A percentile compares a stretch with the other conserved stretches of the same genome.
Evolutionary conservation across 345 rosid genomes (phyloP).

Genomic region (Moringa oleifera): DNA sequence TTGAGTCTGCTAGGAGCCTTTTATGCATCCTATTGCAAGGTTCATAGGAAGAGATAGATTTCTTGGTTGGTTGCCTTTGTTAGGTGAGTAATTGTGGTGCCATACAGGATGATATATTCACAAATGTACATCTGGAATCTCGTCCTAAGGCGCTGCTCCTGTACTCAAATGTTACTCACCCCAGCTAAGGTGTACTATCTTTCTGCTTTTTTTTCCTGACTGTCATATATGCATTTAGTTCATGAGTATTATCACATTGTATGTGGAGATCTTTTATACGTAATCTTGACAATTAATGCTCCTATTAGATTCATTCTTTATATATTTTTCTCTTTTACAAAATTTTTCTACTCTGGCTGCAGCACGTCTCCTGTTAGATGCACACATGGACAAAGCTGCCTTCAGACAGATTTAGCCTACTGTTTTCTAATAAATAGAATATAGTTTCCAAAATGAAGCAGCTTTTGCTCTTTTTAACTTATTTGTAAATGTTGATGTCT

Average conservation of each 20-base stretch:
- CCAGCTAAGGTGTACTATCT: constrained; percentile 45
- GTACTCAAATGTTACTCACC: constrained; percentile 46
- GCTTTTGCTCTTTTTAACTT: not conserved
- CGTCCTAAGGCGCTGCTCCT: constrained; percentile 51
- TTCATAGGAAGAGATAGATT: constrained; percentile 32
- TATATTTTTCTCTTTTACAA: constrained; percentile 4
- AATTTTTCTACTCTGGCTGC: constrained; percentile 12
- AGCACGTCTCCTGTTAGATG: constrained; percentile 5
- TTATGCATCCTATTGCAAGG: constrained; percentile 15
- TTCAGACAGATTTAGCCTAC: constrained; percentile 11
- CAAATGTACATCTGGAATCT: constrained; percentile 42
- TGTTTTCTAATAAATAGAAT: not conserved
- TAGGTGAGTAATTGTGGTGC: constrained; percentile 61
- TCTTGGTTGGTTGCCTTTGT: constrained; percentile 48
- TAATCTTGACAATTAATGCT: not conserved
- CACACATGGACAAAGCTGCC: not conserved
- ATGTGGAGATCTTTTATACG: not conserved
- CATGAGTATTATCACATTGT: not conserved
- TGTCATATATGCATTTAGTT: constrained; percentile 17
- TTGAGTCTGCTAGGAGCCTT: not conserved
- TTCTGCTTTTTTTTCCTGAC: constrained; percentile 33
- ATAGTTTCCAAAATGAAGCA: constrained; percentile 7
- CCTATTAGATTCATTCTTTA: not conserved
- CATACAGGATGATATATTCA: constrained; percentile 48
- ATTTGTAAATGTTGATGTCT: not conserved